Evolutionary conservation across 495 filamentous ascomycete species (phyloP).

Genomic region (Podospora fimiseda): DNA sequence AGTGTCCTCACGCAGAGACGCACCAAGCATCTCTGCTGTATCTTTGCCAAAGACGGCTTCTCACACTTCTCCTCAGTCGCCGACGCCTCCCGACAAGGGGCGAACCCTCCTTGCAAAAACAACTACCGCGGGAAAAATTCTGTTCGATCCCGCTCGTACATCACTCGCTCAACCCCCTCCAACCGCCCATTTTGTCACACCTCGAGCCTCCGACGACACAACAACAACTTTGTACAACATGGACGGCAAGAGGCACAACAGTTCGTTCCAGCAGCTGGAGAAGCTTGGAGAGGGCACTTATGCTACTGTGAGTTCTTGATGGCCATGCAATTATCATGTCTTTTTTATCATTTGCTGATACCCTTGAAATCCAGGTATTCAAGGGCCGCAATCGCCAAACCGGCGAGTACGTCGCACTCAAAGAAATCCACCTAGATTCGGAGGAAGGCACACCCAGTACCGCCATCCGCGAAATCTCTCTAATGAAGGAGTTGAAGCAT

Average conservation of each 20-base stretch:
- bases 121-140: constrained; percentile 34
- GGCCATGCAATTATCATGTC: background rate
- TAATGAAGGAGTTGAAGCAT: constrained; percentile 99
- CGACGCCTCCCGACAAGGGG: constrained; percentile 6
- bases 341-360: constrained; percentile 6
- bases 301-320: constrained; percentile 68
- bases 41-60: constrained; percentile 25
- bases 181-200: constrained; percentile 15
- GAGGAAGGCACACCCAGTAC: constrained; percentile 99
- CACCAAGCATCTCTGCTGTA: constrained; percentile 23
- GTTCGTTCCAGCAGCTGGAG: constrained; percentile 97
- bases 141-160: constrained; percentile 37
- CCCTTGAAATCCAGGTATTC: constrained; percentile 68
- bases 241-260: constrained; percentile 85
- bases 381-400: constrained; percentile 96
- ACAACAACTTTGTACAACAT: constrained; percentile 38
- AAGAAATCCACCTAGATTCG: constrained; percentile 98
- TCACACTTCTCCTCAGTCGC: constrained; percentile 18
- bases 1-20: constrained; percentile 19
- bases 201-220: background rate
- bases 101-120: constrained; percentile 14
- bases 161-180: constrained; percentile 21
- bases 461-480: constrained; percentile 94
- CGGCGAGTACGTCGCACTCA: constrained; percentile 91
- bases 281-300: constrained; percentile 99